Base-by-base conservation (phyloP, 176 grass and related monocot species). In the Aegilops speltoides region DNA sequence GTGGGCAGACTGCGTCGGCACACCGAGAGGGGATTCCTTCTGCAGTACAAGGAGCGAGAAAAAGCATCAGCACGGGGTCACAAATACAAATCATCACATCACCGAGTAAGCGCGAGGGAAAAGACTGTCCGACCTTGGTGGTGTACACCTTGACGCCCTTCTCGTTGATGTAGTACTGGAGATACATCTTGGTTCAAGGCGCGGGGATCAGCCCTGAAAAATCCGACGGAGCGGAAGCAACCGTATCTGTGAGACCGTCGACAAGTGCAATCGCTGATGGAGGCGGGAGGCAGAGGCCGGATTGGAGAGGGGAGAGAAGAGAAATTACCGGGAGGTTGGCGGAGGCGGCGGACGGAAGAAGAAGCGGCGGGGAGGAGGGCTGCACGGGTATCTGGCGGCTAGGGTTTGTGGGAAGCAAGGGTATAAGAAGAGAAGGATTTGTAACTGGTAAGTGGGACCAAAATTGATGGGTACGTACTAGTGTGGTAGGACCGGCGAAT, bases 121-220 rank as follows among this genome's bases (percentile, higher is more conserved):
- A n/a, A 32, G 15, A 25, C 19, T 38, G 22, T 62, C 56, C 10
- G 24, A 94, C 95, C 93, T 99, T 99, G 66, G 97, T 96, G 66
- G 94, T 99, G 87, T 99, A 99, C 16, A 99, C 97, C 87, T 99
- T 99, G 56, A 87, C 92, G 0, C 97, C 97, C 59, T 99, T 96
- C 80, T 99, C 97, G 66, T 99, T 99, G 59, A 93, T 94, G 87
- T 99, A 99, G 78, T 73, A 96, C 82, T 96, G 97, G 22, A 99
- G 92, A 91, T 94, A 96, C 97, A 99, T 99, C 84, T 84, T 92
- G 40, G 79, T 50, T 64, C 37, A 20, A 68, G 28, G 50, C 15
- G 19, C 13, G 32, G n/a, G 67, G 28, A 28, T 43, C 11, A 61
- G 46, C 15, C 43, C 66, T 79, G 80, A 26, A n/a, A 74, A 74